Conservation (phyloP, 1,139 yeast species). For the Debaryomyces sp. region DNA sequence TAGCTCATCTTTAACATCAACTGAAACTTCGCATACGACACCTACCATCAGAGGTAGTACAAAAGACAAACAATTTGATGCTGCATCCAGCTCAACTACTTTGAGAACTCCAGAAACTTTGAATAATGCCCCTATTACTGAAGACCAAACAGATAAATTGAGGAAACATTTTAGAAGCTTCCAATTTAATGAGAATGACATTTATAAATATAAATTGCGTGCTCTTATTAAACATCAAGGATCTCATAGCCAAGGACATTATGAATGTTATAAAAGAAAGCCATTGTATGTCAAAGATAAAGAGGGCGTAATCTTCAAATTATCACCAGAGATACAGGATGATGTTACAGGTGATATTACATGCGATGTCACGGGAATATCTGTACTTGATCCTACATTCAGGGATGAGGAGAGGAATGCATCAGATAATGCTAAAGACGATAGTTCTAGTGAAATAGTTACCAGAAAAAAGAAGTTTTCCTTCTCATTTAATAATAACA, state of each 20-base stretch:
- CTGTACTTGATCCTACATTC: constrained; percentile 1
- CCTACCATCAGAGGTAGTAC: constrained; percentile 17
- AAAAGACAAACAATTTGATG: constrained; percentile 11
- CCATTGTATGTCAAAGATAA: constrained; percentile 59
- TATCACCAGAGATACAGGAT: constrained; percentile 47
- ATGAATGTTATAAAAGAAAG: constrained; percentile 75
- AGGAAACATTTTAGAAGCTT: constrained; percentile 42
- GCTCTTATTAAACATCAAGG: constrained; percentile 87
- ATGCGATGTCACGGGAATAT: neutral
- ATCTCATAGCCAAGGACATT: constrained; percentile 88
- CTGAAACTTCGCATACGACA: constrained; percentile 16
- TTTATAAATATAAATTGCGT: constrained; percentile 58
- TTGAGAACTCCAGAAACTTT: constrained; percentile 28
- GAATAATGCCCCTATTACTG: constrained; percentile 43
- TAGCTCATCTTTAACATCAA: constrained; percentile 15
- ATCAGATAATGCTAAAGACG: neutral
- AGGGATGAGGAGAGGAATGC: neutral
- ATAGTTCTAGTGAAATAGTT: neutral
- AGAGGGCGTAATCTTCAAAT: constrained; percentile 49
- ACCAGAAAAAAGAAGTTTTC: constrained; percentile 8
- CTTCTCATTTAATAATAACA: constrained; percentile 6
- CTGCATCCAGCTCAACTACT: constrained; percentile 13
- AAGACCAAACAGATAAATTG: constrained; percentile 42
- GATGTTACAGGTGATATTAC: constrained; percentile 3
- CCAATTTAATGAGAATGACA: constrained; percentile 47